Evolutionary conservation across 179 eudicot genomes (phyloP).

Genomic region (Nepenthes alata): DNA sequence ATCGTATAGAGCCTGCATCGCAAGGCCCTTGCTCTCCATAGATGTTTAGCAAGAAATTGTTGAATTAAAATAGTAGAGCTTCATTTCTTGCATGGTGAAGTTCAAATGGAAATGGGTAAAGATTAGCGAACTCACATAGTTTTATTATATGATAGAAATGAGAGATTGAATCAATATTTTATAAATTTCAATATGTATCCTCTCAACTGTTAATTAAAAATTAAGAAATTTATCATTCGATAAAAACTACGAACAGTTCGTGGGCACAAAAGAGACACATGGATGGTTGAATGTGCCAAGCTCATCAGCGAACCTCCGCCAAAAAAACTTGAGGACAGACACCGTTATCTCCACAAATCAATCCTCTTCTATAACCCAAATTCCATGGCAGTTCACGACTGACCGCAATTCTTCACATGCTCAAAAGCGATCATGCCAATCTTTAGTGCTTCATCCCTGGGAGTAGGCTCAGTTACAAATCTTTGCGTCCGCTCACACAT

Average conservation of each 20-base stretch:
- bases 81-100: no score
- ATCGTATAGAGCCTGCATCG: no score
- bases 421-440: conserved; percentile 22
- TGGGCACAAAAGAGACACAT: background rate
- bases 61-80: no score
- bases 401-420: background rate
- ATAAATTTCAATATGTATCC: no score
- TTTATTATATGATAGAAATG: no score
- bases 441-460: conserved; percentile 31
- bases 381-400: background rate
- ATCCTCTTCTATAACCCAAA: background rate
- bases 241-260: background rate
- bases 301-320: background rate
- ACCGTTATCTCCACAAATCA: background rate
- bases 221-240: no score
- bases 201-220: no score
- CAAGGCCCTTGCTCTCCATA: no score
- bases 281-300: background rate
- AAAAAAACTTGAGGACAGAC: background rate
- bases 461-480: conserved; percentile 30
- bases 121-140: no score
- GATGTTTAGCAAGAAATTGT: no score
- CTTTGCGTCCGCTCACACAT: conserved; percentile 25
- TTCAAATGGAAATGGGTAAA: no score
- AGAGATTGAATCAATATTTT: no score